Base-by-base conservation (phyloP, 148 eudicot genomes). In the Vaccinium vitisidaea region DNA sequence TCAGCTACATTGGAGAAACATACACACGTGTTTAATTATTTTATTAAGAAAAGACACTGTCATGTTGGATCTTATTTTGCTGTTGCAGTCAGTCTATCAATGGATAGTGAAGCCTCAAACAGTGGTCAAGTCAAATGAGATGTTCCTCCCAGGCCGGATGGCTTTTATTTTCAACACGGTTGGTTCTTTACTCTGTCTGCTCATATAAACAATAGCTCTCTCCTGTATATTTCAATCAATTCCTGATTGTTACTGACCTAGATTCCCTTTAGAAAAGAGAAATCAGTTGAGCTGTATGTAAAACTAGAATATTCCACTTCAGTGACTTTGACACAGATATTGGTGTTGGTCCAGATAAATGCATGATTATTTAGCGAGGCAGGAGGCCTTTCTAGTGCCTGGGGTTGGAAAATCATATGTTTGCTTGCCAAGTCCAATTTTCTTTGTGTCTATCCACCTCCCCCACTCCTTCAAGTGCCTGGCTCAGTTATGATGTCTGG, bases 91-190 rank as follows among this genome's bases (percentile, higher is more conserved):
- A 32, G 87, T 96, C 39, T 94, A 96, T 90, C 97, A 94, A 79
- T 96, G 90, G 92, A 93, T 94, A 83, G 95, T 96, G 87, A 96
- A 96, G 86, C 98, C 99, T 85, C 98, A 93, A 87, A 90, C 93
- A 16, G 92, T 86, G 43, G 77, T 91, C 43, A 96, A 96, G 87
- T 92, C 99, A 65, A 96, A 95, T 86, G 99, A 96, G 88, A 92
- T 96, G 99, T 96, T 96, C 83, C 95, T 94, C 81, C 98, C 99
- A 74, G 99, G 99, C 76, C 90, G 99, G 82, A 96, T 96, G 99
- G 86, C 98, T 59, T 96, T 93, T 87, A 90, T 96, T 86, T 96
- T 90, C 88, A 91, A 93, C 89, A 92, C 93, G 99, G 99, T 94
- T 89, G 75, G 87, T 79, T 67, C 79, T 88, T 86, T 63, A 36